phyloP scores from a whole-genome alignment of 371 early-diverging fungal species.

The Mucor plumbeus region DNA sequence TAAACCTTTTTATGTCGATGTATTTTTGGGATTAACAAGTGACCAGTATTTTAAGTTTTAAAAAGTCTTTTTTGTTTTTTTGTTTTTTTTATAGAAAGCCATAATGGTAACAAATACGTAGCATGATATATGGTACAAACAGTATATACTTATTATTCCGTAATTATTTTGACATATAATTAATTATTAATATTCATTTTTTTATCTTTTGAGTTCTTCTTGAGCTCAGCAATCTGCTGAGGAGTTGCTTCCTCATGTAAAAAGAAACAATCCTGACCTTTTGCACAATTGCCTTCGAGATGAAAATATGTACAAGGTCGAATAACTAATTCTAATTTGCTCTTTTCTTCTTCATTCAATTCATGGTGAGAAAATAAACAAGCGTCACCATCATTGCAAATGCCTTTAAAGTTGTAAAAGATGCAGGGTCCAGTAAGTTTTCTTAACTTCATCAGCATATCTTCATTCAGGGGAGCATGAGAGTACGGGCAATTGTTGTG shows the following conservation, averaged over 20 bases:
- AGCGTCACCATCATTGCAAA: conserved; percentile 35
- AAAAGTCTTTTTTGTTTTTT: too few relatives aligned
- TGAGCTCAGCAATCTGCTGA: conserved; percentile 4
- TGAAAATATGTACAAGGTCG: conserved; percentile 28
- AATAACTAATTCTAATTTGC: conserved; percentile 18
- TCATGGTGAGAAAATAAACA: conserved; percentile 38
- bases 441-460: conserved; percentile 16
- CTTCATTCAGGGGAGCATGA: conserved; percentile 31
- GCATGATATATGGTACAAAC: too few relatives aligned
- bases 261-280: conserved; percentile 35
- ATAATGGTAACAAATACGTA: too few relatives aligned
- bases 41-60: too few relatives aligned
- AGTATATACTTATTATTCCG: too few relatives aligned
- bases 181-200: background rate
- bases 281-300: conserved; percentile 13
- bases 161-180: too few relatives aligned
- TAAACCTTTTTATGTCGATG: too few relatives aligned
- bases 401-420: conserved; percentile 47
- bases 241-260: conserved; percentile 20
- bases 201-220: background rate
- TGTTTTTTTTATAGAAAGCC: too few relatives aligned
- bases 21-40: too few relatives aligned
- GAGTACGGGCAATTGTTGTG: conserved; percentile 38
- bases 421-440: conserved; percentile 39
- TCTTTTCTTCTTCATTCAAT: conserved; percentile 7